Conservation (phyloP, 164 flowering plant genomes). For the Cinnamomum micranthum region DNA sequence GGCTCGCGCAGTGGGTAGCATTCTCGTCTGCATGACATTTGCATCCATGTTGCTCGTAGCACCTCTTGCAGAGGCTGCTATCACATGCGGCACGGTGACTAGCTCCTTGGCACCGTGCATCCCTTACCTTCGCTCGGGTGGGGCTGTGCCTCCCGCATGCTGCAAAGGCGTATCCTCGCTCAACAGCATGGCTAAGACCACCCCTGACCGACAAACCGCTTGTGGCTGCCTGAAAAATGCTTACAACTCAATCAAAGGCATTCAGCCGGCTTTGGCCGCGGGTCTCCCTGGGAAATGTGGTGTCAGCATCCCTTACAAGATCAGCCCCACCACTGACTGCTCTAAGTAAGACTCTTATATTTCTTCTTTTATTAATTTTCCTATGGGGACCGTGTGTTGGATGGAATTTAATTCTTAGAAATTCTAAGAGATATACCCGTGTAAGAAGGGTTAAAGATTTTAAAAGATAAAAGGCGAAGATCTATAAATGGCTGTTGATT, state of each 20-base stretch:
- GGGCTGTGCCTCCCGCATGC: neutral
- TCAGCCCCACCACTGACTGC: conserved; percentile 9
- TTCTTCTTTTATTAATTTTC: too few relatives aligned
- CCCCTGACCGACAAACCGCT: conserved; percentile 7
- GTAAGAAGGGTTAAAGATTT: too few relatives aligned
- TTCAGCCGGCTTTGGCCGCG: neutral
- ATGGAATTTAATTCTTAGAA: too few relatives aligned
- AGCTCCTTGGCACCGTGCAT: neutral
- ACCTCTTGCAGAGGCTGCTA: neutral
- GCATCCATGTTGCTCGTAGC: neutral
- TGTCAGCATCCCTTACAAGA: conserved; percentile 5
- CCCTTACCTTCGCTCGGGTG: neutral
- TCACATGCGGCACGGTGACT: neutral
- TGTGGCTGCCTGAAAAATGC: conserved; percentile 4
- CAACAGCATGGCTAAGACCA: neutral
- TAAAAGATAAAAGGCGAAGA: too few relatives aligned
- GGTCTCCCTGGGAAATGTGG: conserved; percentile 10
- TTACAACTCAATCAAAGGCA: neutral
- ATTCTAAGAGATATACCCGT: too few relatives aligned
- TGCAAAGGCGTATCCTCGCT: conserved; percentile 1
- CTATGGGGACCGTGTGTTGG: too few relatives aligned
- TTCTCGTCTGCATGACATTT: neutral
- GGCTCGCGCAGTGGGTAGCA: neutral
- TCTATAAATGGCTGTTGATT: too few relatives aligned
- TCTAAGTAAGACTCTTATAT: conserved; percentile 1